A percentile compares a stretch with the other conserved stretches of the same genome.
These are phyloP conservation scores for Neopestalotiopsis clavispora DNA, from an alignment of 2,329 filamentous ascomycete genomes.

Conservation along the genomic window DNA sequence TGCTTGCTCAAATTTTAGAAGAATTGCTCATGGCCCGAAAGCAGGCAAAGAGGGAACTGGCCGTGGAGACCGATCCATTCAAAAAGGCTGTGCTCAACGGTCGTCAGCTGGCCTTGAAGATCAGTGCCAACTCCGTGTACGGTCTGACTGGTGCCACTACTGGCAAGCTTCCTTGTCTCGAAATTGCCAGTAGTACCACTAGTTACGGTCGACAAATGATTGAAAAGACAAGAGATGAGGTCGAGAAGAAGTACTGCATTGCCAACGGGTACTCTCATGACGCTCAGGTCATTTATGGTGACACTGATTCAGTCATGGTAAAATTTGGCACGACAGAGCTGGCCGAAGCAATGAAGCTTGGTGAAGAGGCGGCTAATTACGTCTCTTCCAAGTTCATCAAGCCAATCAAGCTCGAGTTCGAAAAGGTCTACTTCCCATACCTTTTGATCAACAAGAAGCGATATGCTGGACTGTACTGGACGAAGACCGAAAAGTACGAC, in stretches of 20 bases:
- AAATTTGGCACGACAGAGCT: constrained; percentile 94
- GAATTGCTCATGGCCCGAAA: constrained; percentile 92
- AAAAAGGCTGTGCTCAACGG: constrained; percentile 98
- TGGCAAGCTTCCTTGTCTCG: constrained; percentile 91
- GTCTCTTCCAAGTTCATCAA: constrained; percentile 94
- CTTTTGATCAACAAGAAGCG: constrained; percentile 99
- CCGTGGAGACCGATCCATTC: constrained; percentile 89
- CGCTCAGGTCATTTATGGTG: constrained; percentile 96
- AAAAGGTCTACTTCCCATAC: constrained; percentile 98
- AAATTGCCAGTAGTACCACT: constrained; percentile 95
- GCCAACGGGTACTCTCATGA: constrained; percentile 94
- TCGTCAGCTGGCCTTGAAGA: constrained; percentile 92
- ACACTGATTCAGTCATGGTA: constrained; percentile 99
- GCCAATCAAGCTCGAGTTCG: constrained; percentile 98
- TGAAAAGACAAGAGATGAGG: constrained; percentile 95
- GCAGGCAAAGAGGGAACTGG: constrained; percentile 88
- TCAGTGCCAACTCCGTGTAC: constrained; percentile 98
- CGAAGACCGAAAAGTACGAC: constrained; percentile 90
- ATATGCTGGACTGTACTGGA: constrained; percentile 98
- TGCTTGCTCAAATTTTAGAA: constrained; percentile 93
- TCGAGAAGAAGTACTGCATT: constrained; percentile 87
- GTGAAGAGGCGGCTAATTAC: constrained; percentile 86
- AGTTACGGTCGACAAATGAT: constrained; percentile 99
- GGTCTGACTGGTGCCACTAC: constrained; percentile 95
- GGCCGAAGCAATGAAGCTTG: constrained; percentile 88